Evolutionary conservation across 805 yeast genomes (phyloP).

Genomic region (Candida tallmaniae): DNA sequence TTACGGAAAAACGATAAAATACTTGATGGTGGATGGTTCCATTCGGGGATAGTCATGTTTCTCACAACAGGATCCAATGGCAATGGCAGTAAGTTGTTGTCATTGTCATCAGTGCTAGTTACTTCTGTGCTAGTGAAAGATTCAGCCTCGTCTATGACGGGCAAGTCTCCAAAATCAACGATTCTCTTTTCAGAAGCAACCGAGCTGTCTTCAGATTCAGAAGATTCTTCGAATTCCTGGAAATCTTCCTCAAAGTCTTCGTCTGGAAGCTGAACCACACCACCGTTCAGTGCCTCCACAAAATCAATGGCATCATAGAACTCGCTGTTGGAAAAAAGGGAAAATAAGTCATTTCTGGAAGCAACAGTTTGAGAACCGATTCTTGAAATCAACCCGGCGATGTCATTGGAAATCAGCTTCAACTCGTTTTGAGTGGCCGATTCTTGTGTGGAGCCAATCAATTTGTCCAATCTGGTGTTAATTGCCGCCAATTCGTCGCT

Average conservation of each 20-base stretch:
- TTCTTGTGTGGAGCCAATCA: not conserved
- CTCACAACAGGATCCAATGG: conserved; percentile 48
- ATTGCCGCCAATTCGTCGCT: conserved; percentile 20
- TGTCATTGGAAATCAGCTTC: conserved; percentile 14
- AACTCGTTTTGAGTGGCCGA: not conserved
- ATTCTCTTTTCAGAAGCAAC: not conserved
- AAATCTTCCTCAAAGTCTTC: conserved; percentile 14
- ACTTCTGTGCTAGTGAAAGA: conserved; percentile 5
- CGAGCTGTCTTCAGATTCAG: conserved; percentile 6
- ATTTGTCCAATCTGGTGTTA: conserved; percentile 5
- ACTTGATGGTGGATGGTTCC: conserved; percentile 74
- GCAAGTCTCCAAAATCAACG: not conserved
- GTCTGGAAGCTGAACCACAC: conserved; percentile 48
- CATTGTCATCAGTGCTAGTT: conserved; percentile 15
- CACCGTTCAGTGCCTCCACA: conserved; percentile 42
- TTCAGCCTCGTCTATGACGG: conserved; percentile 4
- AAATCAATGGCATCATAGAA: conserved; percentile 64
- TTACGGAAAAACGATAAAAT: conserved; percentile 74
- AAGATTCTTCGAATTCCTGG: conserved; percentile 15
- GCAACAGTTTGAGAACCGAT: conserved; percentile 9
- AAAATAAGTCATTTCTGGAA: conserved; percentile 19
- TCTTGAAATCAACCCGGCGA: conserved; percentile 15
- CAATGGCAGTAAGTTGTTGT: conserved; percentile 59
- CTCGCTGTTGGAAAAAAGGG: conserved; percentile 28
- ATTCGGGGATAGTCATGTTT: conserved; percentile 53